Evolutionary conservation across 2,329 filamentous ascomycete genomes (phyloP), one percentile per base, ranked within the genome.

Genomic region (Septoria linicola): DNA sequence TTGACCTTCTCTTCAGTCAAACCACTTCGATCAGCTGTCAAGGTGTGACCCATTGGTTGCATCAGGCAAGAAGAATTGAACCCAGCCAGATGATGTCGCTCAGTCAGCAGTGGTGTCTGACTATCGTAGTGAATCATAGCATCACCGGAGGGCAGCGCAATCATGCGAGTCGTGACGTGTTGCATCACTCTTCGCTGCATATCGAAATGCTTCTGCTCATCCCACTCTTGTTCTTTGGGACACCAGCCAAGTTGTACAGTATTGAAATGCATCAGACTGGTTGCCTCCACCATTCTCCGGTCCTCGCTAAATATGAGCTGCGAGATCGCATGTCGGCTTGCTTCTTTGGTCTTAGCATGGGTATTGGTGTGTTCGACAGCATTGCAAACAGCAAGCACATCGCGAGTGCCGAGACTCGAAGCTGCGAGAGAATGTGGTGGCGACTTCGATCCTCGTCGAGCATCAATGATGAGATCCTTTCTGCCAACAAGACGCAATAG

Each of bases 1-100:
- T 89, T 92, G 34, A 96, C 89, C 70, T 95, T 97, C 63, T 99
- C 93, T 71, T 99, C 93, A 0, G 88, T 92, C 64, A 95, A 95
- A 2, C 86, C 77, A 4, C 80, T 78, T 63, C 92, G 89, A 66
- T 99, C 93, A 5, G 93, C 90, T n/a, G 89, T 91, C 23, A 99
- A 87, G 2, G 89, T 95, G 30, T 90, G 90, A 58, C 95, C 93
- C 55, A 87, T 85, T 2, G 95, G 93, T 66, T 90, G 93, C 76
- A 99, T 91, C 7, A 93, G 77, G 65, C 91, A 96, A 46, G 88
- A 89, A 30, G 96, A 79, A 58, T 91, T 96, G 72, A 99, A 99
- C 0, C 91, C 92, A 41, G 87, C 82, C 37, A 96, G 87, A 11
- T 87, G 84, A 61, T 95, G 89, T 64, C 91, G 95, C 67, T 99